Base-by-base conservation (phyloP, 768 basidiomycete genomes). In the Lactifluus subvellereus region DNA sequence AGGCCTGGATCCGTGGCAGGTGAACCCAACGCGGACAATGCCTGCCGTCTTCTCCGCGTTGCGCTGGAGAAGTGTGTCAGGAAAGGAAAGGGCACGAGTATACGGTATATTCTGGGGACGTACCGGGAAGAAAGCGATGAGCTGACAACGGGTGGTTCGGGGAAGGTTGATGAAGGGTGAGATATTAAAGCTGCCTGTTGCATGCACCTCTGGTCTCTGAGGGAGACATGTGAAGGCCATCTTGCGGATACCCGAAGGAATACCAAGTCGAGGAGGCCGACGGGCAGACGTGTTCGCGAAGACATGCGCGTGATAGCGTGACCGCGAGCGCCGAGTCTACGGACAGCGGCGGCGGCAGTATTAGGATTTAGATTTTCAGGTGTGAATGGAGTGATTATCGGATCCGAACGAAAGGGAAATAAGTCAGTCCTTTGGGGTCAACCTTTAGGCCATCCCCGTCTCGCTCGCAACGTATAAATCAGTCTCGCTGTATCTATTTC, bases 141-240 rank as follows among this genome's bases (percentile, higher is more conserved):
- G 16, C 10, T 6, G 11, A 37, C 14, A 6, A 54, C 45, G 11
- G 52, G 22, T 2, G 56, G 32, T 9, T 47, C 32, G 11, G 55
- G 50, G 18, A 10, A 33, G 1, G 52, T 51, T 0, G 50, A 35
- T 7, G 50, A 33, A 16, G 49, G 42, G 7, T n/a, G 51, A 10
- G 62, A n/a, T 18, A 53, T 7, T 38, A 64, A 38, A 4, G 49
- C 54, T 6, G 63, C 33, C 5, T 56, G 63, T 38, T 64, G 63
- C 0, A 51, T 37, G 5, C 18, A 55, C n/a, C 62, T 54, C 1
- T 27, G 52, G 33, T 13, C 3, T 30, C n/a, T 3, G 4, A 20
- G 48, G 27, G 13, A 27, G 27, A 54, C 14, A 22, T 7, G 32
- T 47, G 59, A 27, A 40, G 10, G 54, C 32, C 10, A 40, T 13